phyloP scores from a whole-genome alignment of 257 asterid species.

The Asclepias syriaca region DNA sequence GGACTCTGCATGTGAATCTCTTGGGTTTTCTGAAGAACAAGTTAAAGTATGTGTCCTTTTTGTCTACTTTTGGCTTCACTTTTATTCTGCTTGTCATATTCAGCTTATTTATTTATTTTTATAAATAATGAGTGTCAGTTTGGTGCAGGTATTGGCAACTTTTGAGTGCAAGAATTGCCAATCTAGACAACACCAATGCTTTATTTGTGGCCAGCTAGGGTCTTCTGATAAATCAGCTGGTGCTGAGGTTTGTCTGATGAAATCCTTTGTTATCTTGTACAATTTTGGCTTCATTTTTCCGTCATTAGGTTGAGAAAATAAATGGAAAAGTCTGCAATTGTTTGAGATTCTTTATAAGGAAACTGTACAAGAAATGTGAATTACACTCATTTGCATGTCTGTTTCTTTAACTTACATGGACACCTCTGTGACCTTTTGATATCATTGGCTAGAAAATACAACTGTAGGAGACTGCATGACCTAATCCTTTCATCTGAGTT shows the following conservation, averaged over 20 bases:
- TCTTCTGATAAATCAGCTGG: conserved; percentile 73
- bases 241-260: conserved; percentile 49
- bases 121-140: background rate
- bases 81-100: conserved; percentile 1
- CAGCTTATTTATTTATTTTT: background rate
- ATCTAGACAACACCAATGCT: conserved; percentile 79
- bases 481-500: background rate
- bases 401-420: background rate
- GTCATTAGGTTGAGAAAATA: background rate
- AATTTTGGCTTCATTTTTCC: background rate
- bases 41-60: conserved; percentile 34
- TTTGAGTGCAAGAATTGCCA: conserved; percentile 70
- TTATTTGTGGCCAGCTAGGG: conserved; percentile 72
- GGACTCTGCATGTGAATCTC: conserved; percentile 54
- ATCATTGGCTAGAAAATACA: background rate
- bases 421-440: background rate
- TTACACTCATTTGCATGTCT: background rate
- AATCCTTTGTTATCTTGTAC: background rate
- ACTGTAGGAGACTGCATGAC: background rate
- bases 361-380: background rate
- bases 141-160: conserved; percentile 14
- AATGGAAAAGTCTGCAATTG: background rate
- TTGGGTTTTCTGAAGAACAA: conserved; percentile 50
- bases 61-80: background rate
- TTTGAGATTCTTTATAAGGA: background rate